Evolutionary conservation across 495 filamentous ascomycete genomes (phyloP), one percentile per base, ranked within the genome.

Genomic region (Sabuloglossum arenarium): DNA sequence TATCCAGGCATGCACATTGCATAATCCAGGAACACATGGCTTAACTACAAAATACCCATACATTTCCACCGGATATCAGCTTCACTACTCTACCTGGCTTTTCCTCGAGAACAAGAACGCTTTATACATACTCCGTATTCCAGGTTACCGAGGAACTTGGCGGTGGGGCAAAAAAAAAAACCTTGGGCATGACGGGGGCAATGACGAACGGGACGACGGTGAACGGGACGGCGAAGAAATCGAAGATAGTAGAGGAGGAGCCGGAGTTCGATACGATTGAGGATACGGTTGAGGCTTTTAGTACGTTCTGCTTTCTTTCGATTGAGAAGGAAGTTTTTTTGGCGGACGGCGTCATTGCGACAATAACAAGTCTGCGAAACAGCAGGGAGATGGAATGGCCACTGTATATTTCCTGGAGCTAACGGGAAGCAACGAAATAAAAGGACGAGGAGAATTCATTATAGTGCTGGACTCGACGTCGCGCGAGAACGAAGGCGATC

Each of bases 401-500:
- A n/a, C n/a, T n/a, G n/a, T n/a, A n/a, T n/a, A n/a, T n/a, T n/a
- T n/a, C n/a, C 39, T 23, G 39, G 54, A 14, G n/a, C 24, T 28
- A 51, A 43, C 14, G 24, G 54, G 21, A 12, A 39, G 11, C 3
- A 9, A 42, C 12, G 19, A 31, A 54, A 21, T 23, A 49, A 52
- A 59, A 94, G 88, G 77, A 61, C 76, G 82, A 70, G 89, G 88
- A 67, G 79, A 97, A 67, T 97, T 97, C 76, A 86, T 98, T 65
- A 78, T 98, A 54, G 88, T 94, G 23, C 85, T 97, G 59, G 93
- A 98, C 70, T 82, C 83, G 58, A 78, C 83, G 50, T 75, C 80
- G 56, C 89, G 91, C 64, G 93, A 98, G 67, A 97, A 97, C 69
- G 93, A 98, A 74, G 93, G 88, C 62, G 91, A 98, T 70, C 81